Evolutionary conservation across 2,329 filamentous ascomycete species (phyloP).

Genomic region (Ramularia endophylla): DNA sequence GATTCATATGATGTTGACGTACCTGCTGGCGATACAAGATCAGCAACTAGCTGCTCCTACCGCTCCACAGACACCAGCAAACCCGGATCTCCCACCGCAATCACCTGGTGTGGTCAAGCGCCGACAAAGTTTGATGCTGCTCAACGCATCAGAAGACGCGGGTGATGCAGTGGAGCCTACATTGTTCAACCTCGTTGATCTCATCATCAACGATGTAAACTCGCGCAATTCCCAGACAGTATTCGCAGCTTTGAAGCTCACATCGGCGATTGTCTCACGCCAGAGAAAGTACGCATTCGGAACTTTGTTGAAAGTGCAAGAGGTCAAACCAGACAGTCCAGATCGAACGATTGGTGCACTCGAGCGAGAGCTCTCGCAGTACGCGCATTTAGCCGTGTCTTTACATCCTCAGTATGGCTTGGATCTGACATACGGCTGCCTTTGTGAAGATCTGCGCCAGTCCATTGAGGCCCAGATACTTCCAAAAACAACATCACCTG

Average conservation of each 20-base stretch:
- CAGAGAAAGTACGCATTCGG: slow-evolving; percentile 82
- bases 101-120: slow-evolving; percentile 64
- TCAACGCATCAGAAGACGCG: slow-evolving; percentile 70
- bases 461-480: slow-evolving; percentile 28
- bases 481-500: slow-evolving; percentile 4
- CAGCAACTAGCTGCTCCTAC: slow-evolving; percentile 25
- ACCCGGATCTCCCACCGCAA: slow-evolving; percentile 36
- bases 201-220: slow-evolving; percentile 76
- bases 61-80: slow-evolving; percentile 55
- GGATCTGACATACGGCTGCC: slow-evolving; percentile 65
- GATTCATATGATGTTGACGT: slow-evolving; percentile 88
- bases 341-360: slow-evolving; percentile 67
- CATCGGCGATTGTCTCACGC: slow-evolving; percentile 77
- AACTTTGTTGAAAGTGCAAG: slow-evolving; percentile 65
- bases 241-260: slow-evolving; percentile 77
- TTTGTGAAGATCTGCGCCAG: slow-evolving; percentile 59
- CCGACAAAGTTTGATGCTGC: slow-evolving; percentile 81
- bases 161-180: slow-evolving; percentile 73
- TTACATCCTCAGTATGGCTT: slow-evolving; percentile 65
- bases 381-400: slow-evolving; percentile 62
- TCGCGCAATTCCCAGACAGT: slow-evolving; percentile 86
- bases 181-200: slow-evolving; percentile 87
- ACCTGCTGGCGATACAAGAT: slow-evolving; percentile 77
- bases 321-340: slow-evolving; percentile 48
- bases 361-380: slow-evolving; percentile 65